Percentiles rank a stretch among this genome's conserved stretches.
Evolutionary conservation across 352 stramenopile genomes (phyloP).

Genomic region (Globisporangium middletonii): DNA sequence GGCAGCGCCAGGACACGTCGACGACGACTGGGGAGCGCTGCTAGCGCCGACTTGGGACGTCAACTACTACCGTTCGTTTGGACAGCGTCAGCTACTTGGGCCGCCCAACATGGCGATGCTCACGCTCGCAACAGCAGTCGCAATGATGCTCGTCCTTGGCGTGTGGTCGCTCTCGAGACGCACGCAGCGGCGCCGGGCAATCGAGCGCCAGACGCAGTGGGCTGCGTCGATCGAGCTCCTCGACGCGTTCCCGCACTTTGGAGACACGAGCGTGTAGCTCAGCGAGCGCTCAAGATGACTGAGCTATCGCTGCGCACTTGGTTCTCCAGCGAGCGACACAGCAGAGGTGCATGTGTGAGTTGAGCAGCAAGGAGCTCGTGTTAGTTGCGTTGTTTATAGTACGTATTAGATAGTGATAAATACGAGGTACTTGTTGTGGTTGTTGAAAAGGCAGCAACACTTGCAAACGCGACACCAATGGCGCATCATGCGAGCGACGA

Average conservation of each 20-base stretch:
- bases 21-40: not conserved
- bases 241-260: slow-evolving; percentile 6
- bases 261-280: not conserved
- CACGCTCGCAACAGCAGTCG: slow-evolving; percentile 2
- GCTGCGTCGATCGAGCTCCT: slow-evolving; percentile 8
- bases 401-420: too few species aligned
- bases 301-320: too few species aligned
- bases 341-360: too few species aligned
- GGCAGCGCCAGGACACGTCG: not conserved
- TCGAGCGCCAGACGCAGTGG: slow-evolving; percentile 10
- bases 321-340: too few species aligned
- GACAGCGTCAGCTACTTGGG: slow-evolving; percentile 1
- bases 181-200: not conserved
- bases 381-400: too few species aligned
- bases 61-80: slow-evolving; percentile 3
- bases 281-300: not conserved
- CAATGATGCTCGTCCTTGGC: slow-evolving; percentile 1
- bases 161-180: slow-evolving; percentile 4
- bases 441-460: too few species aligned
- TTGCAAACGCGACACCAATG: too few species aligned
- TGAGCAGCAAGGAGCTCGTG: too few species aligned
- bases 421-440: too few species aligned
- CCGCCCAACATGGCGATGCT: slow-evolving; percentile 4
- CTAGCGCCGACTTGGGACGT: slow-evolving; percentile 3
- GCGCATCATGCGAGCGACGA: slow-evolving; percentile 1